Percentiles rank a stretch among this genome's conserved stretches.
These are phyloP conservation scores for Raphanus hybrid DNA, from an alignment of 441 rosid genomes.

Conservation along the genomic window DNA sequence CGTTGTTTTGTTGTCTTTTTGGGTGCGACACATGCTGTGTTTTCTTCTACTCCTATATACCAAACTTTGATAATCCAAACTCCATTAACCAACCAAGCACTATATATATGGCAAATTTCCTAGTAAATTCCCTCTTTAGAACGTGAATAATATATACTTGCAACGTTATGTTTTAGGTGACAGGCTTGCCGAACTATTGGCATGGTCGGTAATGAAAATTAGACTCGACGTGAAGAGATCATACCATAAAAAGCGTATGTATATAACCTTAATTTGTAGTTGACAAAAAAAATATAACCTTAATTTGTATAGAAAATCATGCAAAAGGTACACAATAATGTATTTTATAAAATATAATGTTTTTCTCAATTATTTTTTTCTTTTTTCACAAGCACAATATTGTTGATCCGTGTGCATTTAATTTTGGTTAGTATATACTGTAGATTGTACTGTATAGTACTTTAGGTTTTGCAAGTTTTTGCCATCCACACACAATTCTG, in stretches of 20 bases:
- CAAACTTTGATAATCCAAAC: constrained; percentile 9
- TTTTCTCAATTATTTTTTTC: not conserved
- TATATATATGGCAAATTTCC: constrained; percentile 7
- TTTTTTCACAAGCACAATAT: not conserved
- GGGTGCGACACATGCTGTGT: constrained; percentile 29
- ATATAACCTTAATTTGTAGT: not conserved
- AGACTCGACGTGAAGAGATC: not conserved
- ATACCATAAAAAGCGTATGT: not conserved
- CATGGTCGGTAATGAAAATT: constrained; percentile 1
- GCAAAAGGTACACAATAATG: not conserved
- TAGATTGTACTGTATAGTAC: not conserved
- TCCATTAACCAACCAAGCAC: not conserved
- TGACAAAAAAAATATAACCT: no score
- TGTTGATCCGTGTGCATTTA: not conserved
- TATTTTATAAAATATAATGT: not conserved
- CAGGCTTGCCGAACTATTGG: not conserved
- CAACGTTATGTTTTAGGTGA: not conserved
- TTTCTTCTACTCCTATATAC: constrained; percentile 24
- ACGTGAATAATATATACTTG: not conserved
- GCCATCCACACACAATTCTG: no score
- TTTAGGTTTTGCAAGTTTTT: not conserved
- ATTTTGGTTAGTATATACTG: not conserved
- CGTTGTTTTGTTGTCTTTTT: constrained; percentile 43
- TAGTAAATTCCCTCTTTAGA: not conserved
- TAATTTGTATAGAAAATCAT: not conserved